Evolutionary conservation across 2,329 filamentous ascomycete species (phyloP), one percentile per base, ranked within the genome.

Genomic region (Apiospora saccharicola): DNA sequence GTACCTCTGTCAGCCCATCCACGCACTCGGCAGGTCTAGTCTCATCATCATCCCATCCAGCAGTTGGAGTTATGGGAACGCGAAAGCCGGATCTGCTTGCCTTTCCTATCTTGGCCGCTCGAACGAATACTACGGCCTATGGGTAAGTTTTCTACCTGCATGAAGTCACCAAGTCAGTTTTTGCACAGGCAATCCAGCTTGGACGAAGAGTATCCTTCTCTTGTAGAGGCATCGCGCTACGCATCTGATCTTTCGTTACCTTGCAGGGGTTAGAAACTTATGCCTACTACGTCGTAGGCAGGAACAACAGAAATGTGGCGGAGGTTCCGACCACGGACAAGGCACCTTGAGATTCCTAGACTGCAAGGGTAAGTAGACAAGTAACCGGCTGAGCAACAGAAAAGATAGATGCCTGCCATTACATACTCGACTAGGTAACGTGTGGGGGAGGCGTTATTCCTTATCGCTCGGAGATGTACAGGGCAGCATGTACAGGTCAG

Each of bases 381-480:
- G 6, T 10, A 61, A 22, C 5, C 16, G 53, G 34, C 19, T 57
- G 51, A 57, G 26, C 16, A 37, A 19, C 37, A 34, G 34, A 19
- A 6, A 8, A 14, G 2, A 26, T 30, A 26, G 24, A 53, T 22
- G 26, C 16, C 53, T 34, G 16, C 14, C 13, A 57, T 57, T 61
- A 61, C 53, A 61, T 61, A 22, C n/a, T 5, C 57, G 34, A 7
- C 57, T 64, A 34, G 30, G 30, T 34, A 61, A 41, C 34, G 57
- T 64, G 57, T 64, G 57, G 57, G 57, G 57, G 57, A 64, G 57
- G 57, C 57, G 57, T 64, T 34, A 64, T 64, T 64, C 57, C 57
- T 64, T 64, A 64, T 64, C 57, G 57, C 57, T 22, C 57, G 22
- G 37, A 16, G 16, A 41, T 64, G 57, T 64, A 41, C 53, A 2